phyloP scores from a whole-genome alignment of 257 asterid species.

The Solanum dulcamara region DNA sequence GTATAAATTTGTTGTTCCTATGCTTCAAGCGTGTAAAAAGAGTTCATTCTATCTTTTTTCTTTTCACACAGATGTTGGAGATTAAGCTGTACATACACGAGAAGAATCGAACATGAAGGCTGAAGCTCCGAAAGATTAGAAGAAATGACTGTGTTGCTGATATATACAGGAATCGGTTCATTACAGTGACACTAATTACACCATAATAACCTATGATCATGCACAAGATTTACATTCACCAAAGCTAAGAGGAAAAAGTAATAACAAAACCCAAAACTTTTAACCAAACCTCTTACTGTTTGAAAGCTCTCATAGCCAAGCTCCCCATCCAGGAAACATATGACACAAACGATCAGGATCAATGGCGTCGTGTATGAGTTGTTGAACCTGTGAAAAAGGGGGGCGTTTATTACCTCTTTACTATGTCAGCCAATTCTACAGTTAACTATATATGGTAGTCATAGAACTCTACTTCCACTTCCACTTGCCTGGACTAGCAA shows the following conservation, averaged over 20 bases:
- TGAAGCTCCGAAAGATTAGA: neutral
- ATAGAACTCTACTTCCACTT: neutral
- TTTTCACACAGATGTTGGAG: neutral
- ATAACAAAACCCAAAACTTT: neutral
- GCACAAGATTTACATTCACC: neutral
- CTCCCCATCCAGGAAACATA: slow-evolving; percentile 99
- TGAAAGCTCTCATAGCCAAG: slow-evolving; percentile 56
- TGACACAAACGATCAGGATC: slow-evolving; percentile 92
- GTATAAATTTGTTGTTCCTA: neutral
- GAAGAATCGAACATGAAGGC: neutral
- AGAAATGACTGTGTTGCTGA: neutral
- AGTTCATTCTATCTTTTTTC: neutral
- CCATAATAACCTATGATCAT: neutral
- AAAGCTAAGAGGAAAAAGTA: neutral
- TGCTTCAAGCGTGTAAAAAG: neutral
- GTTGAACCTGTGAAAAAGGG: slow-evolving; percentile 58
- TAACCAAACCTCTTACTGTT: neutral
- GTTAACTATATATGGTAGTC: neutral
- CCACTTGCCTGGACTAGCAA: neutral
- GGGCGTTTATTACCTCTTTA: neutral
- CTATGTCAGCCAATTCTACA: neutral
- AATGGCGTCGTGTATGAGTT: slow-evolving; percentile 82
- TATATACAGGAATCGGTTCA: neutral
- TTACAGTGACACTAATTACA: neutral
- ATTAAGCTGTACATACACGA: neutral